Conservation (phyloP, 2,329 filamentous ascomycete species). For the Piedraia hortae region DNA sequence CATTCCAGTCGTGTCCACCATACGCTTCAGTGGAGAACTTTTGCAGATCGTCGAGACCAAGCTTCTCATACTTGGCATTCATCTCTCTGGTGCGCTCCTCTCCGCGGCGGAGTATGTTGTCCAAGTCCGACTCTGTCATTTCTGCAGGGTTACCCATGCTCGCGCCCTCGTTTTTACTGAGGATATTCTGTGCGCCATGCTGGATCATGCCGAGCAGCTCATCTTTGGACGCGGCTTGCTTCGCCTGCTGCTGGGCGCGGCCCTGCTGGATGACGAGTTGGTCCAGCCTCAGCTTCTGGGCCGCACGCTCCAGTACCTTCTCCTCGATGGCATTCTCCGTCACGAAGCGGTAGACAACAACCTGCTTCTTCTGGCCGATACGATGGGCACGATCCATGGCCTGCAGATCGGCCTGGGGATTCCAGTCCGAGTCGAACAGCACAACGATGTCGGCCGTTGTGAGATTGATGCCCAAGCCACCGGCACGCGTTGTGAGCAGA, state of each 20-base stretch:
- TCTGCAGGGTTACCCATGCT: constrained; percentile 32
- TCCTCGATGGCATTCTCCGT: constrained; percentile 97
- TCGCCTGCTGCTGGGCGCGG: constrained; percentile 66
- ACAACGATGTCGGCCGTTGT: constrained; percentile 89
- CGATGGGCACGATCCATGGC: constrained; percentile 97
- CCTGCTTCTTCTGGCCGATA: constrained; percentile 96
- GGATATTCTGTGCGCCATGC: constrained; percentile 87
- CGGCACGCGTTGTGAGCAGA: constrained; percentile 77
- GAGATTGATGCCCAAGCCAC: constrained; percentile 88
- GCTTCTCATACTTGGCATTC: constrained; percentile 83
- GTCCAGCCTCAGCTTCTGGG: constrained; percentile 85
- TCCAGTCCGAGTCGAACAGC: constrained; percentile 95
- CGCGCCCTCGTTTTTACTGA: constrained; percentile 38
- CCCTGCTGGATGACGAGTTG: constrained; percentile 97
- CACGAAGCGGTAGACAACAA: constrained; percentile 85
- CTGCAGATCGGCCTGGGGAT: constrained; percentile 90
- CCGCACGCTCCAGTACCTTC: constrained; percentile 86
- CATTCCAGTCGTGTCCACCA: constrained; percentile 87
- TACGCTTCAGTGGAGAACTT: constrained; percentile 83
- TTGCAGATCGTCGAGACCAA: constrained; percentile 87
- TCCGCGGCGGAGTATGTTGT: constrained; percentile 59
- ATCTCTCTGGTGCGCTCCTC: constrained; percentile 73
- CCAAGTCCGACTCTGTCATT: constrained; percentile 70
- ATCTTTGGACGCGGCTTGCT: constrained; percentile 83
- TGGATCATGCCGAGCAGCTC: constrained; percentile 96